phyloP scores from a whole-genome alignment of 2,329 filamentous ascomycete genomes.

The Hyphodiscus sp. region DNA sequence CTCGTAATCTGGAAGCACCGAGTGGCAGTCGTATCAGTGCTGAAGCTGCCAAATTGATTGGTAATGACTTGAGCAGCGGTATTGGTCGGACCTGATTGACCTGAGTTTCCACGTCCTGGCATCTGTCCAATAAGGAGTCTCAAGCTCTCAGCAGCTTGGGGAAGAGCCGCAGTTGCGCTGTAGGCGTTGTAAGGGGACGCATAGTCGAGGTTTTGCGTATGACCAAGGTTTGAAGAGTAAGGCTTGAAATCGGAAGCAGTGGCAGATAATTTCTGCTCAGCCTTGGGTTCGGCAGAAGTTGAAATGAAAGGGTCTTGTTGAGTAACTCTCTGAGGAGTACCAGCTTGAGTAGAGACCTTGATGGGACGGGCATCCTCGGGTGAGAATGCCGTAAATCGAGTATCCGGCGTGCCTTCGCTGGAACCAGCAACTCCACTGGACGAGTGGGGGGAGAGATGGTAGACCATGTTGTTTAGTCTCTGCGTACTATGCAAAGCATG shows the following conservation, averaged over 20 bases:
- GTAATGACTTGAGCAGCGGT: constrained; percentile 2
- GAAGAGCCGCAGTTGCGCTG: constrained; percentile 3
- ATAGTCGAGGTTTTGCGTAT: constrained; percentile 1
- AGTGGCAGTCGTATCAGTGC: constrained; percentile 23
- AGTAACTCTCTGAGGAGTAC: constrained; percentile 16
- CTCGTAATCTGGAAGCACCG: constrained; percentile 24
- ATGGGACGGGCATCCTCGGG: constrained; percentile 41
- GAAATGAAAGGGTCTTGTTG: constrained; percentile 44
- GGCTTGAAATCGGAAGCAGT: constrained; percentile 58
- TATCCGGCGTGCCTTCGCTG: constrained; percentile 57
- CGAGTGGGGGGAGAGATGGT: constrained; percentile 30
- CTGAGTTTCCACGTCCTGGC: constrained; percentile 2
- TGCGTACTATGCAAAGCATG: no score
- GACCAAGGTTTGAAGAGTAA: constrained; percentile 20
- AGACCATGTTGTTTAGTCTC: background rate
- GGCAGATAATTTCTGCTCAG: constrained; percentile 50
- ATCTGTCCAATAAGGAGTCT: background rate
- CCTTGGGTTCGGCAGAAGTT: constrained; percentile 28
- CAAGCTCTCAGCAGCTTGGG: constrained; percentile 6
- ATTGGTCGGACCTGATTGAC: constrained; percentile 1
- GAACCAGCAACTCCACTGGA: constrained; percentile 48
- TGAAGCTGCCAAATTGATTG: constrained; percentile 21
- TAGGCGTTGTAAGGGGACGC: background rate
- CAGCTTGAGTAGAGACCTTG: constrained; percentile 17
- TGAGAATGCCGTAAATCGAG: constrained; percentile 56